Base-by-base conservation (phyloP, 805 yeast genomes). In the Clavispora santaluciae region DNA sequence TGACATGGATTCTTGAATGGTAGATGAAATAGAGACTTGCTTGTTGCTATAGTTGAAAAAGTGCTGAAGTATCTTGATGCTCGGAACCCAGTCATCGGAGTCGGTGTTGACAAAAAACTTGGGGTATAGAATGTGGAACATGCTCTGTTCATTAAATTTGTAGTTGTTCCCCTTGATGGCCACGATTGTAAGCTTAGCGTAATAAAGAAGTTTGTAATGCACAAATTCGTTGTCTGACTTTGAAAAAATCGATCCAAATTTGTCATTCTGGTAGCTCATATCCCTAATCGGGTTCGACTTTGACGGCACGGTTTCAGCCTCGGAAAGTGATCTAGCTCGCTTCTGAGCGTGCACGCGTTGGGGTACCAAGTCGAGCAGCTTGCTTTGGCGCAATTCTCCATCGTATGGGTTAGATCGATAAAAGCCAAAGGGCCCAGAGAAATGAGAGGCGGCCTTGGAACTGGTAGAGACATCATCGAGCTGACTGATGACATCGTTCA, bases 91-190 rank as follows among this genome's bases (percentile, higher is more conserved):
- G 37, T 67, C 68, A 43, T 67, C 72, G 0, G 67, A 59, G 39
- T 67, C 72, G 20, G 63, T 55, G 36, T 68, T 68, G 31, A 72
- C 72, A 37, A 63, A 69, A 50, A 66, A 67, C 38, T 66, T 66
- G 11, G 75, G 75, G 46, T 70, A 70, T 13, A 68, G 53, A 22
- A 70, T 68, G 40, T 70, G 74, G 31, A 68, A 53, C 60, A 67
- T 60, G 41, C 66, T 68, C 43, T 69, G 75, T 39, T 68, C 73
- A 35, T 56, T 60, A 40, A 68, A 57, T 18, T 52, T 44, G 49
- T 66, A 66, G 26, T 58, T 48, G 5, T 62, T 50, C 6, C 74
- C 74, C 43, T 67, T 70, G n/a, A 69, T 62, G 21, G 71, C 72
- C 35, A 62, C 39, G 20, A 65, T 64, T 1, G 73, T 63, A 40